Evolutionary conservation across 2,329 filamentous ascomycete genomes (phyloP), one percentile per base, ranked within the genome.

Genomic region (Aurifilum marmelostoma): DNA sequence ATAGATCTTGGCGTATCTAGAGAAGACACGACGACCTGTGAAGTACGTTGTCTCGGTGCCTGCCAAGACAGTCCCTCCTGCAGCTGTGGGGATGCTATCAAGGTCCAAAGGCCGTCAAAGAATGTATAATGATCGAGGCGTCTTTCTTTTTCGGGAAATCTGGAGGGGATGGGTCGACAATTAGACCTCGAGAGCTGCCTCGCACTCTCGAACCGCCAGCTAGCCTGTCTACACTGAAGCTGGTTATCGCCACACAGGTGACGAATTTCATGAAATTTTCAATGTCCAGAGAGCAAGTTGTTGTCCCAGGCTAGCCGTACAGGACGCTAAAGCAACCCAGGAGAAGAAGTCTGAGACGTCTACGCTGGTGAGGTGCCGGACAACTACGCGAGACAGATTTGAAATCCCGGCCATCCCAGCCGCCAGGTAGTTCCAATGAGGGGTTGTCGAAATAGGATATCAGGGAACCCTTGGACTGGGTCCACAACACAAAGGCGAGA

Each of bases 41-140:
- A 34, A 39, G 24, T n/a, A 41, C 64, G 8, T 32, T n/a, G n/a
- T 65, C 54, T 63, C 39, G 65, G 66, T 43, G 7, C 56, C 62
- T 62, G 68, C 47, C 66, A 63, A 66, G 47, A 70, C 63, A 66
- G 59, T 2, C 21, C 1, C 6, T 47, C 61, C n/a, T 66, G n/a
- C 29, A 34, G 12, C 27, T 37, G 43, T 47, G 16, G 18, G 29
- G 58, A 39, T 18, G 47, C 58, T 67, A 9, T 41, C 11, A 5
- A 54, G 14, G 29, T 27, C 29, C 24, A 34, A 58, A 58, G 16
- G 21, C 16, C 24, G 43, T n/a, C 21, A n/a, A 16, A 65, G 7
- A 8, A 47, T 9, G 43, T n/a, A 47, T 5, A 6, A 47, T 8
- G 6, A 21, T n/a, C 2, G 8, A 47, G 43, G 47, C n/a, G 32